phyloP scores from a whole-genome alignment of 2,329 filamentous ascomycete species.

The Dryadomyces quercivorus region DNA sequence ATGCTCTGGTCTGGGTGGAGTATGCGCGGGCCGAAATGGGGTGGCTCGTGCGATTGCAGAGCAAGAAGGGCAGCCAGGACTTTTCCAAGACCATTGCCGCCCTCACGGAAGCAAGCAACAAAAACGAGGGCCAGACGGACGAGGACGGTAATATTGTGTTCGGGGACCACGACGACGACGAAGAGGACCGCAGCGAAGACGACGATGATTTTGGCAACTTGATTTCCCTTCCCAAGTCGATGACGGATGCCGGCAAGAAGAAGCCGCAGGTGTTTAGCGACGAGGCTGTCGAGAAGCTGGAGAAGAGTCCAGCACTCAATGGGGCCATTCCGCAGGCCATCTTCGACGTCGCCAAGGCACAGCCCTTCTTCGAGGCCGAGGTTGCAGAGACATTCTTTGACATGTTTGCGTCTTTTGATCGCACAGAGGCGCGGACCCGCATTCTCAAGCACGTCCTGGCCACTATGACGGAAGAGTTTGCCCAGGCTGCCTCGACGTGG shows the following conservation, averaged over 20 bases:
- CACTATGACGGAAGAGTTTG: conserved; percentile 45
- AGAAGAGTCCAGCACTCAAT: conserved; percentile 70
- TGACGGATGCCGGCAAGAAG: conserved; percentile 21
- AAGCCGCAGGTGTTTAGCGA: conserved; percentile 33
- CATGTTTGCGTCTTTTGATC: conserved; percentile 58
- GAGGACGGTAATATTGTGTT: conserved; percentile 31
- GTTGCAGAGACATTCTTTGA: conserved; percentile 70
- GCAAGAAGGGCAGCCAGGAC: conserved; percentile 42
- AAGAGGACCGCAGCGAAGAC: conserved; percentile 30
- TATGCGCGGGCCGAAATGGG: conserved; percentile 88
- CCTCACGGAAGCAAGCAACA: conserved; percentile 29
- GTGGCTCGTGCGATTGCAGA: conserved; percentile 72
- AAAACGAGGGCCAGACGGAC: conserved; percentile 25
- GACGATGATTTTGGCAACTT: conserved; percentile 35
- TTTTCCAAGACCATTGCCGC: conserved; percentile 23
- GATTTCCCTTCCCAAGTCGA: conserved; percentile 30
- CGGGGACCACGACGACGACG: conserved; percentile 31
- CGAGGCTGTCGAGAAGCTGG: conserved; percentile 37
- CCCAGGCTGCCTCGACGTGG: conserved; percentile 49
- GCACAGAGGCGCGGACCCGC: conserved; percentile 47
- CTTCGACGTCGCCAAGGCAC: conserved; percentile 73
- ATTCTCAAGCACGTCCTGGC: conserved; percentile 65
- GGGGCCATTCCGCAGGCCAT: conserved; percentile 92
- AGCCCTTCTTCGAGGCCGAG: conserved; percentile 54
- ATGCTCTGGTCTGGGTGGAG: conserved; percentile 69